Conservation (phyloP, 2,329 filamentous ascomycete species). For the Neonectria magnoliae region DNA sequence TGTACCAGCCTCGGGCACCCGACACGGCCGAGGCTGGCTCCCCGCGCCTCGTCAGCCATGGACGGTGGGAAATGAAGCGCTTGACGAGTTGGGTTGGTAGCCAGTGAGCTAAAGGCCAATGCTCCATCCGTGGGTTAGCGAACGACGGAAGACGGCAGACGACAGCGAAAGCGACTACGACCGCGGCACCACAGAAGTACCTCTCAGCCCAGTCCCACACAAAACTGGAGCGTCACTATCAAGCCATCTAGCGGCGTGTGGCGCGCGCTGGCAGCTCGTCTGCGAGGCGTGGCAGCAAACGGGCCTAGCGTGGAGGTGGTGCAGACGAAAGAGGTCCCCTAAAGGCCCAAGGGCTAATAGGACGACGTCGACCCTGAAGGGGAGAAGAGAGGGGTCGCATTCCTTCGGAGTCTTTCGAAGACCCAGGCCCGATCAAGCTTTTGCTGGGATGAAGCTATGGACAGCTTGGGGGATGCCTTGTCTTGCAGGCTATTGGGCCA, state of each 20-base stretch:
- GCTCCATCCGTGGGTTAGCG: slow-evolving; percentile 18
- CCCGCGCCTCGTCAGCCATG: slow-evolving; percentile 35
- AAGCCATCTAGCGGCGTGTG: slow-evolving; percentile 35
- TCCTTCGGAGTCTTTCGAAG: slow-evolving; percentile 17
- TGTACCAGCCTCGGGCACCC: slow-evolving; percentile 29
- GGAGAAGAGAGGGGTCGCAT: slow-evolving; percentile 22
- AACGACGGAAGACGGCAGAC: slow-evolving; percentile 27
- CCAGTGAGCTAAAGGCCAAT: slow-evolving; percentile 24
- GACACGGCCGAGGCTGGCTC: slow-evolving; percentile 38
- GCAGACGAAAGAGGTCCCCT: slow-evolving; percentile 8
- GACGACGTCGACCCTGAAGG: slow-evolving; percentile 9
- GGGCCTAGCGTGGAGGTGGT: slow-evolving; percentile 13
- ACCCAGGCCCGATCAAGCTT: slow-evolving; percentile 21
- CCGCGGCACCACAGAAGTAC: slow-evolving; percentile 35
- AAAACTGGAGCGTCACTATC: slow-evolving; percentile 7
- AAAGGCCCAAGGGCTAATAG: background rate
- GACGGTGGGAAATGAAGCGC: slow-evolving; percentile 40
- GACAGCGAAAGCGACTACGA: slow-evolving; percentile 14
- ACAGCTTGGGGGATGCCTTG: slow-evolving; percentile 10
- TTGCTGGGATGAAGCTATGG: slow-evolving; percentile 13
- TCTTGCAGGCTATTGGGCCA: slow-evolving; percentile 12
- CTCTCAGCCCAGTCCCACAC: slow-evolving; percentile 24
- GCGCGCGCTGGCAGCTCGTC: slow-evolving; percentile 31
- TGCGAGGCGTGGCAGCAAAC: slow-evolving; percentile 11
- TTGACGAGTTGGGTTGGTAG: slow-evolving; percentile 24